These are phyloP conservation scores for Musa acuminata DNA, from an alignment of 176 grass and related monocot genomes.

Conservation along the genomic window DNA sequence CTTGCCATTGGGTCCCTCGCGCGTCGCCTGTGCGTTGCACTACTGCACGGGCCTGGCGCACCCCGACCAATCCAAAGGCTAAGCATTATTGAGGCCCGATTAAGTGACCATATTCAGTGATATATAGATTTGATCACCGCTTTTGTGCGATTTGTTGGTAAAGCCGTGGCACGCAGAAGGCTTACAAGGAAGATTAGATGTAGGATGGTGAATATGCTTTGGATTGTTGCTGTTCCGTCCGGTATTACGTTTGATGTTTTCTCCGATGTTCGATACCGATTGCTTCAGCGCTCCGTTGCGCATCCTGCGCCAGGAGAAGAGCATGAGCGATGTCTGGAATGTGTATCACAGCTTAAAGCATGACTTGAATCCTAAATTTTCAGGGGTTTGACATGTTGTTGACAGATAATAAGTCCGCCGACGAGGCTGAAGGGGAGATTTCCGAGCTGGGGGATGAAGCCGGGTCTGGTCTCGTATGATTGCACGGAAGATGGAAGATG, in stretches of 20 bases:
- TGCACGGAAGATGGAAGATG: constrained; percentile 48
- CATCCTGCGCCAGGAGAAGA: constrained; percentile 73
- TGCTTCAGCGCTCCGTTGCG: constrained; percentile 73
- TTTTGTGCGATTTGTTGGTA: too few species aligned
- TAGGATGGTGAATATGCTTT: too few species aligned
- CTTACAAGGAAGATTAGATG: too few species aligned
- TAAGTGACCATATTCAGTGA: too few species aligned
- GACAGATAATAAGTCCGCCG: constrained; percentile 60
- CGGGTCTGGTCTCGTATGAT: constrained; percentile 72
- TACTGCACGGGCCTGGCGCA: neutral
- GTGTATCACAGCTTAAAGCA: constrained; percentile 78
- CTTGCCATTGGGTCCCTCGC: neutral
- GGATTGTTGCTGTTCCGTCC: too few species aligned
- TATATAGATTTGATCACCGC: too few species aligned
- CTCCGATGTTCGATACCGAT: constrained; percentile 20
- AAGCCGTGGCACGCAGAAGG: too few species aligned
- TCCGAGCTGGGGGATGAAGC: constrained; percentile 41
- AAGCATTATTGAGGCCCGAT: too few species aligned
- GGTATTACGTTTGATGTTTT: constrained; percentile 7
- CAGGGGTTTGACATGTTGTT: constrained; percentile 74
- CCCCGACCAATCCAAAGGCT: neutral
- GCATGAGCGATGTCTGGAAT: constrained; percentile 66
- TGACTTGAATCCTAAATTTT: constrained; percentile 52
- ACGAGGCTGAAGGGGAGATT: constrained; percentile 61
- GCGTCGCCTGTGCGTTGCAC: neutral